Conservation (phyloP, 1,139 yeast genomes). For the Sugiyamaella japonica region DNA sequence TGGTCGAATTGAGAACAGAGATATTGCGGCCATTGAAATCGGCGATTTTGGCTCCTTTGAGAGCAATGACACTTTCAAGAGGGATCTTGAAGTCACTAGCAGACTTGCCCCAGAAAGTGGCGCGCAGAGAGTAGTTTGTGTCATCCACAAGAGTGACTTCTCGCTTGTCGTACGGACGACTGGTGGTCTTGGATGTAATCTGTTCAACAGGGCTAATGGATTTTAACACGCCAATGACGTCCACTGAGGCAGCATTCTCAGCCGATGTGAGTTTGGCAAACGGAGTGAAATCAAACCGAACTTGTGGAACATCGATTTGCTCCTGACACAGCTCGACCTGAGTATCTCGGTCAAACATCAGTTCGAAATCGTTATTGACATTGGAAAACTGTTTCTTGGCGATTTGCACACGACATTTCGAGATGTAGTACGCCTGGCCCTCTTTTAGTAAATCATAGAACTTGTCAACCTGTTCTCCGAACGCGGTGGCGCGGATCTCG, state of each 20-base stretch:
- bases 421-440: constrained; percentile 83
- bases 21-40: constrained; percentile 88
- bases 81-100: constrained; percentile 72
- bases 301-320: constrained; percentile 64
- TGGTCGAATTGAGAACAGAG: constrained; percentile 77
- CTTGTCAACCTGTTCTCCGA: constrained; percentile 81
- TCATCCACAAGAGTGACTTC: constrained; percentile 86
- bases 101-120: constrained; percentile 88
- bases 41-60: constrained; percentile 85
- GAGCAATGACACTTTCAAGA: constrained; percentile 86
- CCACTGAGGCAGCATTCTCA: constrained; percentile 64
- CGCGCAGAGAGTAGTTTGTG: constrained; percentile 68
- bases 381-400: constrained; percentile 87
- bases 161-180: constrained; percentile 89
- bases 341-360: constrained; percentile 78
- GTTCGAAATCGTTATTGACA: constrained; percentile 84
- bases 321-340: constrained; percentile 71
- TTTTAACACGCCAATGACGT: constrained; percentile 83
- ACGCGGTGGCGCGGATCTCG: constrained; percentile 94
- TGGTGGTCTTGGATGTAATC: constrained; percentile 88
- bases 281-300: constrained; percentile 73
- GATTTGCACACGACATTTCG: constrained; percentile 76
- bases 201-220: constrained; percentile 72
- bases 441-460: constrained; percentile 75
- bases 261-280: constrained; percentile 63